Evolutionary conservation across 1,284 basidiomycete genomes (phyloP).

Genomic region (Naganishia cerealis): DNA sequence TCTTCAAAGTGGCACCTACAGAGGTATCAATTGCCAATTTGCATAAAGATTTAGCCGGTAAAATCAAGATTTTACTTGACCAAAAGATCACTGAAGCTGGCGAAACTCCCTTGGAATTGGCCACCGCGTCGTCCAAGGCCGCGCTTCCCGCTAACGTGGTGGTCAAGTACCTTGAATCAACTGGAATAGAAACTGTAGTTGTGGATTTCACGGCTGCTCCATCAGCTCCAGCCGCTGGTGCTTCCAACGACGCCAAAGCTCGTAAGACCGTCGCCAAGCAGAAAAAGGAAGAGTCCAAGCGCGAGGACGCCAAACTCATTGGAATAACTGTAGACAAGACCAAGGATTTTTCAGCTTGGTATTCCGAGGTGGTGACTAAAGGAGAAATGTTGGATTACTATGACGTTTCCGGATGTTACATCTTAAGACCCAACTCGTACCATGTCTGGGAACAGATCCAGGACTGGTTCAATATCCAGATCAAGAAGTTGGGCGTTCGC

Average conservation of each 20-base stretch:
- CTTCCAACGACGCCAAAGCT: no score
- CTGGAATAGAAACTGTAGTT: no score
- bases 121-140: no score
- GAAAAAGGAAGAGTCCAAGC: constrained; percentile 73
- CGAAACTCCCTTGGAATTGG: no score
- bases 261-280: constrained; percentile 48
- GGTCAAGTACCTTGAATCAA: no score
- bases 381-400: constrained; percentile 99
- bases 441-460: constrained; percentile 96
- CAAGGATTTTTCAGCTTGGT: constrained; percentile 94
- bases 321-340: constrained; percentile 90
- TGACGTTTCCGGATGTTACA: constrained; percentile 97
- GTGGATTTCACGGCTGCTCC: no score
- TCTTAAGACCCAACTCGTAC: constrained; percentile 96
- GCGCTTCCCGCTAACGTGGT: no score
- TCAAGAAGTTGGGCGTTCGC: constrained; percentile 92
- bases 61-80: no score
- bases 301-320: constrained; percentile 80
- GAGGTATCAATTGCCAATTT: constrained; percentile 54
- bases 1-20: constrained; percentile 65
- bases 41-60: no score
- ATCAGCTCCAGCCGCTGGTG: no score
- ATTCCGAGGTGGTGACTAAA: constrained; percentile 96
- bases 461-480: constrained; percentile 85
- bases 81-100: no score